Base-by-base conservation (phyloP, 352 stramenopile species). In the Globisporangium parvum region DNA sequence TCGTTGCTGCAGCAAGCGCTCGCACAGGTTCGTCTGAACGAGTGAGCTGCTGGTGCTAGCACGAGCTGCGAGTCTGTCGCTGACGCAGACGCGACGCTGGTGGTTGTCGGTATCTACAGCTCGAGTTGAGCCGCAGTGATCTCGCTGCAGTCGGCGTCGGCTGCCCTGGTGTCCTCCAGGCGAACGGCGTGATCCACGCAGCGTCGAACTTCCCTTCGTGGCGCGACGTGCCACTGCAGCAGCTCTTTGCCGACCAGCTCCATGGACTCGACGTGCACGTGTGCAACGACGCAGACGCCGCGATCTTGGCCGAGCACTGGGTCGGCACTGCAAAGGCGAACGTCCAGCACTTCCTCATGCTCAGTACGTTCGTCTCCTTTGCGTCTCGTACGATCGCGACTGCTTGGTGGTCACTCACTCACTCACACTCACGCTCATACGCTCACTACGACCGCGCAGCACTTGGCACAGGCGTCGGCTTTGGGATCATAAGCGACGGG, bases 251-350 rank as follows among this genome's bases (percentile, higher is more conserved):
- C 1, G 60, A 75, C 9, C 62, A 50, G 0, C 49, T 93, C 20
- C 3, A 42, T 15, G 49, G 57, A 6, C 18, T 48, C 0, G 21
- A 53, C 59, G 70, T 85, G 0, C 64, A 62, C 2, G 35, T 93
- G 31, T 86, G 75, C 59, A 93, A 93, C 26, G 84, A 93, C 47
- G 84, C 84, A 3, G 84, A 93, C 55, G 84, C 84, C 12, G 84
- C 84, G 56, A 83, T 92, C 48, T 54, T 90, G 50, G 84, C 84
- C 10, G 84, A 94, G 60, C 71, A 88, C 50, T 94, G 81, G 84
- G 75, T 92, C 26, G 84, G 84, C 51, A 77, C 66, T 8, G 84
- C 84, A 11, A 84, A 80, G 48, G 60, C 62, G 12, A 62, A 65
- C 31, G 60, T 92, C 41, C 70, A 80, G 49, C 74, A 85, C 55